These are phyloP conservation scores for Castanea mollissima DNA, from an alignment of 306 rosid genomes.

Conservation along the genomic window DNA sequence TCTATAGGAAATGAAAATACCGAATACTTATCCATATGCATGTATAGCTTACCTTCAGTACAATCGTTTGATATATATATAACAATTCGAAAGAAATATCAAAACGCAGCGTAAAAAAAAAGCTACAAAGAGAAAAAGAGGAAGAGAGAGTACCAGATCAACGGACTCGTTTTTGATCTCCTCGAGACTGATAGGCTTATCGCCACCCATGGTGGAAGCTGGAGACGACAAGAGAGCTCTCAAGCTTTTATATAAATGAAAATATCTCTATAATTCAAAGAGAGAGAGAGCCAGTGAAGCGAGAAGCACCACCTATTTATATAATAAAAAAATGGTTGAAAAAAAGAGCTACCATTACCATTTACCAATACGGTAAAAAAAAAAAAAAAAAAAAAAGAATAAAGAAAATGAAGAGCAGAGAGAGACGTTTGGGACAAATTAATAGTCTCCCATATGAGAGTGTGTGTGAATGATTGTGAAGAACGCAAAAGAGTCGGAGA, in stretches of 20 bases:
- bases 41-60: not conserved
- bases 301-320: no score
- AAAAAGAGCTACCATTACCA: no score
- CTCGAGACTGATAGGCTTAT: conserved; percentile 67
- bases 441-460: no score
- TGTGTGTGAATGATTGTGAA: no score
- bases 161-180: conserved; percentile 86
- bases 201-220: conserved; percentile 46
- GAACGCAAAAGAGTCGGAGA: no score
- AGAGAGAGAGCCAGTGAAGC: not conserved
- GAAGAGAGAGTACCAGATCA: conserved; percentile 62
- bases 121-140: not conserved
- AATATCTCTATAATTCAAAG: not conserved
- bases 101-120: not conserved
- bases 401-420: no score
- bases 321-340: no score
- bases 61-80: not conserved
- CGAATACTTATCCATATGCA: not conserved
- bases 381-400: no score
- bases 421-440: no score
- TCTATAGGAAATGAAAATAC: not conserved
- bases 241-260: not conserved
- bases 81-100: no score
- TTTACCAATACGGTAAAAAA: no score
- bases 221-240: not conserved